Base-by-base conservation (phyloP, 1,284 basidiomycete genomes). In the Chalciporus piperatoides region DNA sequence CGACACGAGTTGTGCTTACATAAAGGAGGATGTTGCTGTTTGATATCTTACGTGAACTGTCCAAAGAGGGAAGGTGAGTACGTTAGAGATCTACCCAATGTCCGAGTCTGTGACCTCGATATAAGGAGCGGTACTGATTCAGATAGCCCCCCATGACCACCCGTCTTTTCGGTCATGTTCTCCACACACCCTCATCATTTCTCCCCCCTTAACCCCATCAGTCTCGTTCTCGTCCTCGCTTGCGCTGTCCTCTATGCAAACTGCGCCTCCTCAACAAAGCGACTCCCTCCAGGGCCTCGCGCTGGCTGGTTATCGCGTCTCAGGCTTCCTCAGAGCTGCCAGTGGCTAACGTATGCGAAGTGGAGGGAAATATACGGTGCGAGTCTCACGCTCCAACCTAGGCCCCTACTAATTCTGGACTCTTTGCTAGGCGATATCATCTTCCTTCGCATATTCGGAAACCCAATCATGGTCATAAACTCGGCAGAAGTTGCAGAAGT, bases 381-480 rank as follows among this genome's bases (percentile, higher is more conserved):
- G 27, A 23, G 24, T 19, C 19, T 11, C 15, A 51, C 45, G 17
- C 28, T 27, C 35, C 14, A n/a, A 28, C 11, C 8, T 23, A 2
- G 30, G 1, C 23, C 28, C 23, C 19, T 19, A 3, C n/a, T 14
- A 17, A 27, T 21, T 36, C 44, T 48, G n/a, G 52, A 41, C 40
- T 39, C 32, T 10, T 52, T 42, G 40, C 24, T 42, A 77, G 76
- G 76, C 28, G 74, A 79, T 54, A 55, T 79, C 28, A 68, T 78
- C 28, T 77, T 77, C 52, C 62, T 78, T 36, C 62, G 63, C 33
- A 64, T 74, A n/a, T 63, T 77, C 27, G 75, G 77, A 21, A 75
- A 76, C 49, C 72, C 70, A 25, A 64, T 79, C 42, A 58, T 79
- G 25, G 64, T 80, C 24, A 58, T 80, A 30, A 80, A 78, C 53